Evolutionary conservation across 2,329 filamentous ascomycete genomes (phyloP).

Genomic region (Venturiaceae sp.): DNA sequence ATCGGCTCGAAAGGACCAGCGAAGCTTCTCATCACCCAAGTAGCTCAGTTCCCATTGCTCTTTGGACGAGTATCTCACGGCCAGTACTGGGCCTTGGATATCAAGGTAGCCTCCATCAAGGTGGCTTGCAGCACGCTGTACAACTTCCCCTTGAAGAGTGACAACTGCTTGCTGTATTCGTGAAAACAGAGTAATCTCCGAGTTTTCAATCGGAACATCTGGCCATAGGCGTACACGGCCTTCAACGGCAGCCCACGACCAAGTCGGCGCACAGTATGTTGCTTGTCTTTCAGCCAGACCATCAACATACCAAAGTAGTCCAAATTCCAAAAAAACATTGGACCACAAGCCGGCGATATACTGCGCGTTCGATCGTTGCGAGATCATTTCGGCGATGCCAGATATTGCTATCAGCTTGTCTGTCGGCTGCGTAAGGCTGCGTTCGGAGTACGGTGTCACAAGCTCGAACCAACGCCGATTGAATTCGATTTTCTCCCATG

Average conservation of each 20-base stretch:
- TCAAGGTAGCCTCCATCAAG: not conserved
- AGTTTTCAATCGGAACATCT: too few relatives aligned
- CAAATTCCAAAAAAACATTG: not conserved
- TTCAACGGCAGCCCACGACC: not conserved
- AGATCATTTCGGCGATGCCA: not conserved
- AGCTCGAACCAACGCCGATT: not conserved
- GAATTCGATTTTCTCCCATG: not conserved
- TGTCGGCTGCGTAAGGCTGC: not conserved
- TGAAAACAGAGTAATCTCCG: too few relatives aligned
- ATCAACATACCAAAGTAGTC: not conserved
- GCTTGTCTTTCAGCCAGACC: not conserved
- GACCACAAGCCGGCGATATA: not conserved
- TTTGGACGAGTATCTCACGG: too few relatives aligned
- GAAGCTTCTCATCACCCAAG: too few relatives aligned
- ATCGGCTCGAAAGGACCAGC: too few relatives aligned
- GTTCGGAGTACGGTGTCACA: not conserved
- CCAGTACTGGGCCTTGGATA: too few relatives aligned
- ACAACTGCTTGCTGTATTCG: too few relatives aligned
- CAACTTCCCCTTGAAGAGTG: too few relatives aligned
- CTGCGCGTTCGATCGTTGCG: not conserved
- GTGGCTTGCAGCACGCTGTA: not conserved
- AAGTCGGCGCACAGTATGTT: not conserved
- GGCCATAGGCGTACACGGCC: not conserved
- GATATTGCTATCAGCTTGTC: not conserved
- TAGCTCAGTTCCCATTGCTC: too few relatives aligned